Conservation (phyloP, 1,139 yeast species). For the Geotrichum restrictum region DNA sequence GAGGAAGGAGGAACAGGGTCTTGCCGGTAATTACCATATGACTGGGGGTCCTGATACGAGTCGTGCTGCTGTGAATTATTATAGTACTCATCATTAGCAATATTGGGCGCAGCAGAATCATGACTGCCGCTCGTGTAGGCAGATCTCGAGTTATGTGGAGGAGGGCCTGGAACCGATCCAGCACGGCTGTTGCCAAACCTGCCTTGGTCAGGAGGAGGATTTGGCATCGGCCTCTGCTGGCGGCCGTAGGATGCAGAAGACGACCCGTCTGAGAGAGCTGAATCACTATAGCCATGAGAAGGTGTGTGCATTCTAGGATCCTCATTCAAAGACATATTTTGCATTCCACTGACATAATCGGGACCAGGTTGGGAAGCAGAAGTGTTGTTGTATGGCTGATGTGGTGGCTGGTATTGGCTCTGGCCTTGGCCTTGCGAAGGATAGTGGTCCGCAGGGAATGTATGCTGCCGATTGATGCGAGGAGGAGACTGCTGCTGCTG, state of each 20-base stretch:
- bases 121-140: conserved; percentile 7
- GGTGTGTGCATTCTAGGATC: background rate
- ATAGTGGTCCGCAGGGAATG: conserved; percentile 4
- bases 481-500: background rate
- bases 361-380: conserved; percentile 24
- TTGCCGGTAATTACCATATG: conserved; percentile 1
- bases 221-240: background rate
- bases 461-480: background rate
- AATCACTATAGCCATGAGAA: too few species aligned
- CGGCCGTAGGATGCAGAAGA: too few species aligned
- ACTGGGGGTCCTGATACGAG: conserved; percentile 2
- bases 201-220: background rate
- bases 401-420: conserved; percentile 7
- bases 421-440: conserved; percentile 1
- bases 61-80: background rate
- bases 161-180: conserved; percentile 19
- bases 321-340: conserved; percentile 22
- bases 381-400: background rate
- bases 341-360: conserved; percentile 24
- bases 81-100: background rate
- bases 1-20: conserved; percentile 11
- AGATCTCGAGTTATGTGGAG: conserved; percentile 10
- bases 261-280: too few species aligned
- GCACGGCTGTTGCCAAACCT: conserved; percentile 7
- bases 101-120: conserved; percentile 6